These are phyloP conservation scores for Taxawa tesnikishii DNA, from an alignment of 2,329 filamentous ascomycete genomes.

Conservation along the genomic window DNA sequence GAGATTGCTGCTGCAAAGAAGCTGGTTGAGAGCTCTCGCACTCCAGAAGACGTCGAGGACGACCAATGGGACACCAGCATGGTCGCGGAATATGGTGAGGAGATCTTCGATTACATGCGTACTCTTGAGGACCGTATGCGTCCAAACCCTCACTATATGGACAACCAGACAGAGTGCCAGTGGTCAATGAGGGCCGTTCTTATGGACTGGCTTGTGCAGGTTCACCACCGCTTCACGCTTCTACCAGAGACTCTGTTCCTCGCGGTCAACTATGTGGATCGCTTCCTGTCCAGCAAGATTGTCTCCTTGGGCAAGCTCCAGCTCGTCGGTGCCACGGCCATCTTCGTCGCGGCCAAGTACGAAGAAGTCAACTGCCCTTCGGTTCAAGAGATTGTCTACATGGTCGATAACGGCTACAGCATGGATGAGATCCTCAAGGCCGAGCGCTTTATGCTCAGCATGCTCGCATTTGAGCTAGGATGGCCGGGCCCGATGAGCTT, in stretches of 20 bases:
- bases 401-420: slow-evolving; percentile 89
- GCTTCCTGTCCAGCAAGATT: slow-evolving; percentile 87
- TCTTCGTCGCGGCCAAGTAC: slow-evolving; percentile 94
- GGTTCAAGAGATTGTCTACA: slow-evolving; percentile 89
- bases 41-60: slow-evolving; percentile 68
- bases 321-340: slow-evolving; percentile 87
- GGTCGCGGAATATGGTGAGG: slow-evolving; percentile 92
- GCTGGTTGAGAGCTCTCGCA: slow-evolving; percentile 54
- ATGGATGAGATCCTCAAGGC: slow-evolving; percentile 91
- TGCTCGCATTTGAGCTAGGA: slow-evolving; percentile 89
- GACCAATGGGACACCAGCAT: slow-evolving; percentile 91
- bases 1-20: slow-evolving; percentile 60
- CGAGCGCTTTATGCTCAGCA: slow-evolving; percentile 94
- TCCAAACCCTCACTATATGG: slow-evolving; percentile 91
- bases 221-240: slow-evolving; percentile 81
- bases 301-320: slow-evolving; percentile 92
- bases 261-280: slow-evolving; percentile 92
- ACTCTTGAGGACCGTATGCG: slow-evolving; percentile 77
- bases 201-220: slow-evolving; percentile 97
- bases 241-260: slow-evolving; percentile 92
- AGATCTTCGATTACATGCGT: slow-evolving; percentile 89
- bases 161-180: slow-evolving; percentile 89
- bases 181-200: slow-evolving; percentile 98
- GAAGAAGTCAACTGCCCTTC: slow-evolving; percentile 98
- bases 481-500: slow-evolving; percentile 99